A percentile compares a stretch with the other conserved stretches of the same genome.
phyloP scores from a whole-genome alignment of 2,329 filamentous ascomycete genomes.

The Orbilia brochopaga region DNA sequence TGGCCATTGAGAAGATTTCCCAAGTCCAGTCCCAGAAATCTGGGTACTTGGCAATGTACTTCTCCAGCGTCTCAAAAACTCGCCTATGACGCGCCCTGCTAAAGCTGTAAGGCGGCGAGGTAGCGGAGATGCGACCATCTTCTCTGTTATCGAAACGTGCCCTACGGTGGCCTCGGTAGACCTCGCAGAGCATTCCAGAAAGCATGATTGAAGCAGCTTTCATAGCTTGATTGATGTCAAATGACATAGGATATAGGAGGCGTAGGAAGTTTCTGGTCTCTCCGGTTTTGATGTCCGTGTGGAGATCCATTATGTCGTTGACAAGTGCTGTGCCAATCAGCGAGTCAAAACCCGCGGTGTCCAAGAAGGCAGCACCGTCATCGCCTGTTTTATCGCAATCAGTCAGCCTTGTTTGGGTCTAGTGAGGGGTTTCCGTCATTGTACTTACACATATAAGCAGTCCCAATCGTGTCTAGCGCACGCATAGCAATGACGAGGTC shows the following conservation, averaged over 20 bases:
- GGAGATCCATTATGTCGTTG: not conserved
- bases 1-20: not conserved
- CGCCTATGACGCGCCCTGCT: not conserved
- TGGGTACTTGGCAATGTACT: not conserved
- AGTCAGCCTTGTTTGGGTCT: not conserved
- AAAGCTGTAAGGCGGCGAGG: not conserved
- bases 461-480: not conserved
- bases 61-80: constrained; percentile 2
- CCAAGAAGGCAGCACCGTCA: not conserved
- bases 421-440: not conserved
- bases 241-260: not conserved
- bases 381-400: not conserved
- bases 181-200: not conserved
- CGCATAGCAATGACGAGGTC: not conserved
- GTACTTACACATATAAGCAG: constrained; percentile 2
- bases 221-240: not conserved
- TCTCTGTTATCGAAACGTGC: constrained; percentile 4
- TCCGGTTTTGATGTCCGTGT: constrained; percentile 2
- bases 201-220: not conserved
- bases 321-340: not conserved
- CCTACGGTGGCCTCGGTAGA: not conserved
- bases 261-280: not conserved
- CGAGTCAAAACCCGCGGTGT: not conserved
- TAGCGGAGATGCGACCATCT: not conserved
- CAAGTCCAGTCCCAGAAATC: not conserved